Percentiles rank a stretch among this genome's conserved stretches.
phyloP scores from a whole-genome alignment of 2,329 filamentous ascomycete genomes.

The Fusarium oligoseptatum region DNA sequence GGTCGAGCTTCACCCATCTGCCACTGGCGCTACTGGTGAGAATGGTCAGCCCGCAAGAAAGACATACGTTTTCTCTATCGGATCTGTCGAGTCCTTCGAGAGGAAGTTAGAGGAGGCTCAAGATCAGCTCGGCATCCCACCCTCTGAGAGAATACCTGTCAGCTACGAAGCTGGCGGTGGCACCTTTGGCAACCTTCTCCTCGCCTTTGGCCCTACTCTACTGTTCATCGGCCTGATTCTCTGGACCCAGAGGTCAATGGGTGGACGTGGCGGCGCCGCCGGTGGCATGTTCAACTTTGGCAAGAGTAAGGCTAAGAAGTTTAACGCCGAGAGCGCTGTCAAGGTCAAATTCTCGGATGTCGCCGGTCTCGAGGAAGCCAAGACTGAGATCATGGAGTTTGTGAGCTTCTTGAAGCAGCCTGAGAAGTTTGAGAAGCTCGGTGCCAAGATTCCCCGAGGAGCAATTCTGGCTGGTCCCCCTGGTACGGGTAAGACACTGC shows the following conservation, averaged over 20 bases:
- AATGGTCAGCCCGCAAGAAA: slow-evolving; percentile 44
- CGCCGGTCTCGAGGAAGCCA: slow-evolving; percentile 97
- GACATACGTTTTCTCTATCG: slow-evolving; percentile 92
- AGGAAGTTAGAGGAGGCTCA: slow-evolving; percentile 89
- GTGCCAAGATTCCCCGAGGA: slow-evolving; percentile 96
- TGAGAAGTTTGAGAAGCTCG: slow-evolving; percentile 90
- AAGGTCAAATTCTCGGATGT: slow-evolving; percentile 98
- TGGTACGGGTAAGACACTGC: slow-evolving; percentile 96
- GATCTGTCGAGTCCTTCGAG: slow-evolving; percentile 94
- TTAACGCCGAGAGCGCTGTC: slow-evolving; percentile 96
- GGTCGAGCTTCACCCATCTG: slow-evolving; percentile 83
- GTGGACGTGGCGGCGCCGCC: slow-evolving; percentile 71
- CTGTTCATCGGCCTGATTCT: slow-evolving; percentile 86
- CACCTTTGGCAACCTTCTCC: slow-evolving; percentile 78
- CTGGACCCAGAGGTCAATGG: slow-evolving; percentile 83
- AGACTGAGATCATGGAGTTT: slow-evolving; percentile 99
- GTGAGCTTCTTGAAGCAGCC: slow-evolving; percentile 97
- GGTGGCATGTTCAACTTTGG: slow-evolving; percentile 95
- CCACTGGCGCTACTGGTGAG: slow-evolving; percentile 52
- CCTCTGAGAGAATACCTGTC: slow-evolving; percentile 90
- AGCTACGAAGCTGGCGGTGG: slow-evolving; percentile 85
- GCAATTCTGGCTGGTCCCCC: slow-evolving; percentile 97
- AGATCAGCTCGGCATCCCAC: slow-evolving; percentile 86
- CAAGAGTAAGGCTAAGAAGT: slow-evolving; percentile 94
- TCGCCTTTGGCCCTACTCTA: slow-evolving; percentile 86